Evolutionary conservation across 1,139 yeast species (phyloP).

Genomic region (Wickerhamomyces sp.): DNA sequence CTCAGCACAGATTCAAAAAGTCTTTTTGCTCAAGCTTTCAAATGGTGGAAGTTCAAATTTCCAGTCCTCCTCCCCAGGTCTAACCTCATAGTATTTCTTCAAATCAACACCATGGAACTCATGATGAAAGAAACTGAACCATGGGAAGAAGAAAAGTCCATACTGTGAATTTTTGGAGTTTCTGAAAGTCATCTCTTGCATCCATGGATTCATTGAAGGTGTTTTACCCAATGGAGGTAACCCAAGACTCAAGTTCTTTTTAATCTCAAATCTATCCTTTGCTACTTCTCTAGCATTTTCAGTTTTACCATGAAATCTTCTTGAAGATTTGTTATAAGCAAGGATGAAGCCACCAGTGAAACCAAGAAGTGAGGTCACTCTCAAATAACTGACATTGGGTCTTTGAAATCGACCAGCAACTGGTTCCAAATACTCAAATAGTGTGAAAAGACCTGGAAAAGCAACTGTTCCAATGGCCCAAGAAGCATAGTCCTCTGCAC

Average conservation of each 20-base stretch:
- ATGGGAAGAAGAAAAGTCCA: slow-evolving; percentile 61
- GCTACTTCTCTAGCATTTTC: slow-evolving; percentile 72
- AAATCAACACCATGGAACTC: slow-evolving; percentile 76
- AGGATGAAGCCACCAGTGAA: slow-evolving; percentile 66
- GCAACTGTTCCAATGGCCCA: slow-evolving; percentile 63
- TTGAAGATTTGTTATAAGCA: slow-evolving; percentile 60
- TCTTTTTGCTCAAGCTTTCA: slow-evolving; percentile 16
- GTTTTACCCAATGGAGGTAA: slow-evolving; percentile 58
- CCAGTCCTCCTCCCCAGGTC: slow-evolving; percentile 22
- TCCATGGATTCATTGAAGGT: slow-evolving; percentile 58
- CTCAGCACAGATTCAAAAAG: too few species aligned
- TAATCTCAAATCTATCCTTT: slow-evolving; percentile 71
- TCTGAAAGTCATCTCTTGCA: slow-evolving; percentile 73
- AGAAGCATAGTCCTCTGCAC: slow-evolving; percentile 58
- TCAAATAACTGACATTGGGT: slow-evolving; percentile 53
- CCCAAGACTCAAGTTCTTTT: slow-evolving; percentile 61
- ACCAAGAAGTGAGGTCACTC: slow-evolving; percentile 60
- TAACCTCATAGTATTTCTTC: slow-evolving; percentile 20
- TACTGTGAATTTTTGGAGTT: slow-evolving; percentile 73
- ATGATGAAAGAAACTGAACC: slow-evolving; percentile 80
- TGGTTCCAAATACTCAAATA: slow-evolving; percentile 63
- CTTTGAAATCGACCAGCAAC: slow-evolving; percentile 52
- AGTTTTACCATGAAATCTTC: slow-evolving; percentile 73
- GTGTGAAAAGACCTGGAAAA: slow-evolving; percentile 57
- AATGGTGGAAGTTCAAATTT: slow-evolving; percentile 16